Evolutionary conservation across 1,139 yeast species (phyloP), one percentile per base, ranked within the genome.

Genomic region (Zhuliangozyma blackwelliae): DNA sequence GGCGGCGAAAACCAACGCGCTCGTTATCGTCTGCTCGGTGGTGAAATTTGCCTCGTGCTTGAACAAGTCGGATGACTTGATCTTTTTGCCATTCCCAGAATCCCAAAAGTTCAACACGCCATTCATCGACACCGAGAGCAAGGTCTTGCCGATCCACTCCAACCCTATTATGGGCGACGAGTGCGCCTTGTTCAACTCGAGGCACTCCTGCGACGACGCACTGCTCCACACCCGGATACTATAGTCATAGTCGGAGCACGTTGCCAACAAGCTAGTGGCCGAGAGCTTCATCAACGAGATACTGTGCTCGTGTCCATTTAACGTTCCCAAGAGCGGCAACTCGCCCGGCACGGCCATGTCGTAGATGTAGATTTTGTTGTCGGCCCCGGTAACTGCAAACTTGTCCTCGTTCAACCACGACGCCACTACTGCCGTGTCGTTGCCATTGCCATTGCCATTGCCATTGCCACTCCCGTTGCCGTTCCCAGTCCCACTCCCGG

Each of bases 41-140:
- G 44, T 48, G 41, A 53, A 61, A 41, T 54, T 58, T 5, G 52
- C 51, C 10, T 47, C 40, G 35, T 52, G 50, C 31, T 48, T 48
- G 43, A 58, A 58, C 22, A 65, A 37, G 34, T 57, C 58, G 10
- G 56, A 48, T 34, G 61, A 55, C 32, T 48, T 44, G 7, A 57
- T 29, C 25, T 50, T 50, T 4, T 47, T 52, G 13, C 80, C 80
- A 7, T 55, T 57, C 11, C 60, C 49, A 1, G 75, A 65, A 46
- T 83, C 76, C 95, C 95, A 88, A 0, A 85, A 50, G 39, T 84
- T 71, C 2, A 82, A 61, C 0, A 81, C 65, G 1, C 95, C 90
- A 46, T 87, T 95, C 57, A 85, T 63, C 1, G 95, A 81, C 1
- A 68, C 53, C 38, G 67, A 59, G 7, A 63, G 42, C 35, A 74